Evolutionary conservation across 2,329 filamentous ascomycete genomes (phyloP).

Genomic region (Aspergillus ibericus): DNA sequence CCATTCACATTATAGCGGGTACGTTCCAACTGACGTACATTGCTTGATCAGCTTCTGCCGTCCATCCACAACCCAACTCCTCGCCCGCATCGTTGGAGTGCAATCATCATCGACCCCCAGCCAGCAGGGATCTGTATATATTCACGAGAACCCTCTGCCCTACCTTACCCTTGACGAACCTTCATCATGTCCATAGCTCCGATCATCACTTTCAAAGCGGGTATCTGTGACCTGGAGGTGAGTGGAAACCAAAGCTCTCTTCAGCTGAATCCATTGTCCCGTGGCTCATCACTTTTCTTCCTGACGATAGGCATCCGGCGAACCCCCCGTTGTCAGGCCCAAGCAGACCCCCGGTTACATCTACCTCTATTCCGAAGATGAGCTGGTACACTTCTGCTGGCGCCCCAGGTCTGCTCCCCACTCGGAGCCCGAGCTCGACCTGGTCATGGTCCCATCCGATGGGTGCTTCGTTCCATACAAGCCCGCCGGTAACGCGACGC

Average conservation of each 20-base stretch:
- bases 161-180: not conserved
- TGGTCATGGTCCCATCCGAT: constrained; percentile 91
- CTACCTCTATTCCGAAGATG: constrained; percentile 91
- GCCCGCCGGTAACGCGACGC: constrained; percentile 61
- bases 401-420: constrained; percentile 71
- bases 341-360: constrained; percentile 77
- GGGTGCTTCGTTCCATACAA: constrained; percentile 84
- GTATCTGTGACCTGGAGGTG: constrained; percentile 82
- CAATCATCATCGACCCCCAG: not conserved
- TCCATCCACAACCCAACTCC: not conserved
- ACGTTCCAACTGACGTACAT: constrained; percentile 6
- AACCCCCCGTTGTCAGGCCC: constrained; percentile 71
- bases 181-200: constrained; percentile 75
- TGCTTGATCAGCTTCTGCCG: constrained; percentile 4
- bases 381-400: constrained; percentile 97
- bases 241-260: constrained; percentile 36
- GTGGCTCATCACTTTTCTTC: not conserved
- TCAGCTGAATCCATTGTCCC: not conserved
- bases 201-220: constrained; percentile 95
- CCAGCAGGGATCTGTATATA: not conserved
- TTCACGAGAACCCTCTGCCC: not conserved
- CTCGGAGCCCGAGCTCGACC: constrained; percentile 76
- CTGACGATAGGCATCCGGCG: constrained; percentile 49
- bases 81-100: not conserved
- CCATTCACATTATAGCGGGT: constrained; percentile 6